Evolutionary conservation across 495 filamentous ascomycete species (phyloP).

Genomic region (Letharia columbiana): DNA sequence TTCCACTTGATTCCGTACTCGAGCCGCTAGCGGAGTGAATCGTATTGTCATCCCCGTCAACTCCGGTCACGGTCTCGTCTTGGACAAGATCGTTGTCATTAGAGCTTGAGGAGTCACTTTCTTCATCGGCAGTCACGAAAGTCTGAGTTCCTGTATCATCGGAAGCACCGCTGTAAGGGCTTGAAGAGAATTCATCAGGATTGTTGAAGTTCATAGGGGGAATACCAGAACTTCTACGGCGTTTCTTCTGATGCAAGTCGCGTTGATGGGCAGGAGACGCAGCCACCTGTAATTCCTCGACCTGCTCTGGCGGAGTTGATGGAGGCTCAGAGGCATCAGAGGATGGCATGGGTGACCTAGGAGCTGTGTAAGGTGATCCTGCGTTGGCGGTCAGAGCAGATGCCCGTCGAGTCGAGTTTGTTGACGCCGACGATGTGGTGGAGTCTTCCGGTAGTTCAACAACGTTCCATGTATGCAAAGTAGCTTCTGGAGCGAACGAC

Average conservation of each 20-base stretch:
- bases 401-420: slow-evolving; percentile 58
- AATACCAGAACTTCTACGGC: slow-evolving; percentile 56
- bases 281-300: slow-evolving; percentile 48
- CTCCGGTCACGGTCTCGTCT: slow-evolving; percentile 64
- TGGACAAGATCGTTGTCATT: slow-evolving; percentile 54
- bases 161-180: slow-evolving; percentile 65
- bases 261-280: slow-evolving; percentile 64
- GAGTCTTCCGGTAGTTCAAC: slow-evolving; percentile 82
- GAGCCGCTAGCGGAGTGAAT: slow-evolving; percentile 45
- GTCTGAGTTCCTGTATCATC: slow-evolving; percentile 44
- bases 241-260: slow-evolving; percentile 56
- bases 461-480: slow-evolving; percentile 95
- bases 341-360: slow-evolving; percentile 32
- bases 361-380: slow-evolving; percentile 40
- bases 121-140: slow-evolving; percentile 45
- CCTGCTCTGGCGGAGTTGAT: slow-evolving; percentile 54
- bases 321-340: slow-evolving; percentile 53
- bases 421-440: slow-evolving; percentile 72
- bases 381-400: slow-evolving; percentile 46
- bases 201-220: slow-evolving; percentile 53
- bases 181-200: slow-evolving; percentile 65
- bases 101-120: slow-evolving; percentile 35
- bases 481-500: slow-evolving; percentile 95
- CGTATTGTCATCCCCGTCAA: slow-evolving; percentile 58
- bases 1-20: slow-evolving; percentile 55